Conservation (phyloP, 371 early-diverging fungal genomes). For the Mucor indicus region DNA sequence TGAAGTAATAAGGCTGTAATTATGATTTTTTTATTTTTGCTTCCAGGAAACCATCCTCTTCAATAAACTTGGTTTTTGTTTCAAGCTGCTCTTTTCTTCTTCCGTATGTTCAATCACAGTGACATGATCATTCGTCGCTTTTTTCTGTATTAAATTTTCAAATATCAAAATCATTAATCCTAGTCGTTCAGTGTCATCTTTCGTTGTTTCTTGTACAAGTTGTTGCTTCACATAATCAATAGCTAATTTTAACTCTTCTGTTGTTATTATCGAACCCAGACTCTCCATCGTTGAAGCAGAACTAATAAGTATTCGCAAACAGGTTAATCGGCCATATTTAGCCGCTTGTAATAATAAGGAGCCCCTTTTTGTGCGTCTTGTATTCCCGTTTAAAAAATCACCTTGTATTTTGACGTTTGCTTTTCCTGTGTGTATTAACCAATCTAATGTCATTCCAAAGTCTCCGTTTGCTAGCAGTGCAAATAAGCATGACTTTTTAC, state of each 20-base stretch:
- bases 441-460: conserved; percentile 14
- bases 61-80: conserved; percentile 9
- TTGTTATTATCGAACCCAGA: conserved; percentile 1
- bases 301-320: conserved; percentile 9
- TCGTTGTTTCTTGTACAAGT: conserved; percentile 4
- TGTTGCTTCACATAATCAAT: conserved; percentile 15
- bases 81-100: conserved; percentile 1
- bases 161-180: conserved; percentile 21
- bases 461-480: conserved; percentile 33
- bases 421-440: conserved; percentile 16
- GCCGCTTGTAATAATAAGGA: conserved; percentile 24
- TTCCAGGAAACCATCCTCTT: too few relatives aligned
- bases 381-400: conserved; percentile 18
- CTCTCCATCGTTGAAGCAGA: conserved; percentile 16
- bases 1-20: too few relatives aligned
- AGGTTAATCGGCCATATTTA: conserved; percentile 23
- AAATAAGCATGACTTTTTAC: conserved; percentile 33
- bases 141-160: conserved; percentile 12
- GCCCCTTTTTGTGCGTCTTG: conserved; percentile 14
- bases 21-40: too few relatives aligned
- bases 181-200: conserved; percentile 11
- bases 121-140: background rate
- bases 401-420: conserved; percentile 16
- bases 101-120: conserved; percentile 1
- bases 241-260: conserved; percentile 6